Base-by-base conservation (phyloP, 306 rosid genomes). In the Castanea mollissima region DNA sequence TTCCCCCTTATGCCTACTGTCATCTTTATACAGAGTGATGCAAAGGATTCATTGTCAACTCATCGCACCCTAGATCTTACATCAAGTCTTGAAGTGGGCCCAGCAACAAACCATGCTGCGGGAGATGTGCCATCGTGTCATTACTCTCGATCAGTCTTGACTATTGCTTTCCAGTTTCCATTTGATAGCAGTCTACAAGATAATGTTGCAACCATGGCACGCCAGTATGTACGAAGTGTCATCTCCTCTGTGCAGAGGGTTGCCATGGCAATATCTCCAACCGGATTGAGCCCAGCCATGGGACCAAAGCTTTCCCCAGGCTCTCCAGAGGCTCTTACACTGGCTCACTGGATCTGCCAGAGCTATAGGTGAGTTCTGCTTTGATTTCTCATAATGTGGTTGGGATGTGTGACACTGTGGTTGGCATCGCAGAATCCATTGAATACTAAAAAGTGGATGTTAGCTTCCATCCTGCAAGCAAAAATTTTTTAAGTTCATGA, bases 151-250 rank as follows among this genome's bases (percentile, higher is more conserved):
- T 93, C 99, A 0, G 94, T 96, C 82, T 86, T 96, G 85, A 96
- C 97, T 16, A 96, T 96, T 31, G 99, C 99, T 67, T 96, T 96
- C 86, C 98, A 96, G 86, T 91, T 96, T 84, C 98, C 98, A 23
- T 93, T 93, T 2, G 97, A 96, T 81, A 89, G 87, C 76, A 88
- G 78, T 79, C 76, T 93, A 76, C 97, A 93, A 84, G 94, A 96
- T 13, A 93, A 91, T 71, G 93, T 96, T 67, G 89, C 90, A 4
- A 74, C 87, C 70, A 96, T 96, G 98, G 99, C 99, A 55, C 88
- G 92, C 0, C 98, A 96, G 76, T 96, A 96, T 16, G 94, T 96
- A 20, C 93, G 94, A 0, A 89, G 92, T 27, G 97, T 96, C 71
- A 91, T 96, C 71, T 83, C 99, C 70, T 90, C 99, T 0, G 99